Evolutionary conservation across 1,139 yeast species (phyloP), one percentile per base, ranked within the genome.

Genomic region (Kodamaea derodonti): DNA sequence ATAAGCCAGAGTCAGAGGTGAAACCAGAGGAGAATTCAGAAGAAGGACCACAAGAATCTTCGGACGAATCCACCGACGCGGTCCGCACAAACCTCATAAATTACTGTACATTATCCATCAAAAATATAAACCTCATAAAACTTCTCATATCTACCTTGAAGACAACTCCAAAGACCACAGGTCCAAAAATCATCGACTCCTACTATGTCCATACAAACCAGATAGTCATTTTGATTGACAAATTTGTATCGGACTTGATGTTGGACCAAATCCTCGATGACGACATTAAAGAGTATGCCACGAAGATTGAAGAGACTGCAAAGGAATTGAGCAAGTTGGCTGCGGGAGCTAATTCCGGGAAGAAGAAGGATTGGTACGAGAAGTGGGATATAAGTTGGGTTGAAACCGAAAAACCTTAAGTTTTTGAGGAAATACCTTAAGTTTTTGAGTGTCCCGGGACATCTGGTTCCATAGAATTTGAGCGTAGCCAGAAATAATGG

Each of bases 81-180:
- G 9, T 9, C 22, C 9, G 9, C 9, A 7, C 22, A 18, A 58
- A 61, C 27, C 54, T 78, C 27, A 43, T 64, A 2, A 56, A 54
- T 14, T 73, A 63, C 46, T 67, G 78, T 11, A 55, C 65, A 38
- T 47, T 35, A 15, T 80, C 84, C 83, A 54, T 66, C 24, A 61
- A 55, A 20, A 80, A 77, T 42, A 58, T 80, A 39, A 77, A 75
- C 43, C 52, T 80, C 45, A 58, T 80, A 14, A 80, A 73, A 48
- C 53, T 80, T 5, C 55, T 82, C 15, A 54, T 80, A 13, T 77
- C 86, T 3, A 64, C 79, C 36, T 63, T 67, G 31, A 80, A 75
- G 48, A 75, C 85, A 1, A 63, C 71, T 36, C 84, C 77, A 10
- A 52, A 49, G 10, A 54, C 60, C 0, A 58, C 66, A 1, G 47